These are phyloP conservation scores for Colletotrichum endophyticum DNA, from an alignment of 2,329 filamentous ascomycete genomes.

Conservation along the genomic window DNA sequence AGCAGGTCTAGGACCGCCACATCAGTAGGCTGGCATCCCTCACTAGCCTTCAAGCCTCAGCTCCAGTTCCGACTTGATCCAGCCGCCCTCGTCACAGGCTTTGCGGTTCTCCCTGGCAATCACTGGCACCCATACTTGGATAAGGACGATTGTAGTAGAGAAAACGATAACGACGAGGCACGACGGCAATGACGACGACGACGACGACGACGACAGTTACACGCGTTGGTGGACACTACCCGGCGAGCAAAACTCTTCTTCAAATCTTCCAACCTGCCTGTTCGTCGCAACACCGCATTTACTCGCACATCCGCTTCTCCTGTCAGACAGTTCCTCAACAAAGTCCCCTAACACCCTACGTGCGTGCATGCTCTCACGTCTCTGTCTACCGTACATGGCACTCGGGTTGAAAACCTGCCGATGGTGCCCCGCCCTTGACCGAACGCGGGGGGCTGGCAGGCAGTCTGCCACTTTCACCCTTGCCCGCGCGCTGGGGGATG, in stretches of 20 bases:
- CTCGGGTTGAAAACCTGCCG: not conserved
- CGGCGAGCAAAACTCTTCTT: not conserved
- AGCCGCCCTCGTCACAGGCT: not conserved
- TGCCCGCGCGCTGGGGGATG: not conserved
- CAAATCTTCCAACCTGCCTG: not conserved
- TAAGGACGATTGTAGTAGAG: too few relatives aligned
- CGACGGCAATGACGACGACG: too few relatives aligned
- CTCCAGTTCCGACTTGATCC: not conserved
- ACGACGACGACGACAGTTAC: too few relatives aligned
- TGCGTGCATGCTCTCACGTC: not conserved
- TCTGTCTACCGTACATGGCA: not conserved
- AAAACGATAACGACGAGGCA: too few relatives aligned
- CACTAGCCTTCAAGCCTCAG: not conserved
- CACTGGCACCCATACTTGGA: not conserved
- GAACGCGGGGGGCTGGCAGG: constrained; percentile 13
- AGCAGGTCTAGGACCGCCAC: not conserved
- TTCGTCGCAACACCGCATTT: not conserved
- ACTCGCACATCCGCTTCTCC: not conserved
- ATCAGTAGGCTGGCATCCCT: not conserved
- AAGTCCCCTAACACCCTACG: not conserved
- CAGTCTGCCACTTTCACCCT: not conserved
- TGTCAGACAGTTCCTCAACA: not conserved
- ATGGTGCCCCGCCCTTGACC: constrained; percentile 1
- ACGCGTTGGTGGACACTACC: too few relatives aligned
- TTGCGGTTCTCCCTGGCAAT: not conserved